Evolutionary conservation across 176 grass and related monocot genomes (phyloP).

Genomic region (Zoysia japonica): DNA sequence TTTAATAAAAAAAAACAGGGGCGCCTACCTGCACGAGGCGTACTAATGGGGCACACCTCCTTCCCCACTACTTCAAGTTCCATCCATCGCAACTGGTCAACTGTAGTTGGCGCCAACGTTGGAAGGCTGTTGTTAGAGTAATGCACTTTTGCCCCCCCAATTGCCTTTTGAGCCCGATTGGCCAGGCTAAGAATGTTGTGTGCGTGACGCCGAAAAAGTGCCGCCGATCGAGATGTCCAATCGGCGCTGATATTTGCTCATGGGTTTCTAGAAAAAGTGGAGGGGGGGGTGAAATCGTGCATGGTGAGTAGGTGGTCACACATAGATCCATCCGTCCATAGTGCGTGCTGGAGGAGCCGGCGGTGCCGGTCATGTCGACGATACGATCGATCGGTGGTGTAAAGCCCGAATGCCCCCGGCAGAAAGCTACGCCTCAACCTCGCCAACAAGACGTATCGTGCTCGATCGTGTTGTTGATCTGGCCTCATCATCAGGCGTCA

Average conservation of each 20-base stretch:
- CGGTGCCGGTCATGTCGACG: slow-evolving; percentile 29
- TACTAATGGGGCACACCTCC: slow-evolving; percentile 25
- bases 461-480: too few relatives aligned
- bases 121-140: neutral
- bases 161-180: neutral
- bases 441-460: neutral
- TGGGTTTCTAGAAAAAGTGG: slow-evolving; percentile 28
- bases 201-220: slow-evolving; percentile 2
- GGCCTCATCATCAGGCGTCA: neutral
- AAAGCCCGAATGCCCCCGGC: slow-evolving; percentile 10
- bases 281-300: slow-evolving; percentile 23
- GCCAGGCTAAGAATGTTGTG: slow-evolving; percentile 27
- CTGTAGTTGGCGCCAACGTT: slow-evolving; percentile 25
- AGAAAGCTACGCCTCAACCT: slow-evolving; percentile 32
- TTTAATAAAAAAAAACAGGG: neutral
- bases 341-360: neutral
- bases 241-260: neutral
- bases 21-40: neutral
- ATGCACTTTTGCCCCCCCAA: neutral
- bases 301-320: slow-evolving; percentile 33
- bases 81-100: slow-evolving; percentile 7
- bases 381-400: slow-evolving; percentile 4
- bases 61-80: slow-evolving; percentile 5
- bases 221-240: slow-evolving; percentile 1
- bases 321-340: slow-evolving; percentile 4